A percentile compares a stretch with the other conserved stretches of the same genome.
These are phyloP conservation scores for Hygrophila difformis DNA, from an alignment of 257 asterid species.

Conservation along the genomic window DNA sequence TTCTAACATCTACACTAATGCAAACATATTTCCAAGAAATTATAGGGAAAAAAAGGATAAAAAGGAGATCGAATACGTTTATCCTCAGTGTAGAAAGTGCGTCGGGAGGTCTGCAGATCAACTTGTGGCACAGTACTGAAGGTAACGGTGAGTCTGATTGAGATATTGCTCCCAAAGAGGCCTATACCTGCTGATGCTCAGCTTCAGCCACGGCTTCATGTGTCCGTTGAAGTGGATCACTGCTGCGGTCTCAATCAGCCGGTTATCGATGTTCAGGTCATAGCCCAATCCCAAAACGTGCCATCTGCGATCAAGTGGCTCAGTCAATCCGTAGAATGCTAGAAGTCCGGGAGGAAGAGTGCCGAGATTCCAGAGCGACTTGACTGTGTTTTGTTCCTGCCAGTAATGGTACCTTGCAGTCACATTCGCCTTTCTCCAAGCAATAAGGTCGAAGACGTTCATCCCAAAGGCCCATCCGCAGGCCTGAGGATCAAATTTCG, in stretches of 20 bases:
- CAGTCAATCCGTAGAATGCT: conserved; percentile 58
- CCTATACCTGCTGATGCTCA: conserved; percentile 56
- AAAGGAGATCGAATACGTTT: conserved; percentile 13
- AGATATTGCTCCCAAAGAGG: conserved; percentile 55
- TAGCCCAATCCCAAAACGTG: conserved; percentile 65
- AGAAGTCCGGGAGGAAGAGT: conserved; percentile 67
- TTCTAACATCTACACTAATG: conserved; percentile 19
- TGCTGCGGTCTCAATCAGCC: conserved; percentile 62
- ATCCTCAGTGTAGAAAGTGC: conserved; percentile 17
- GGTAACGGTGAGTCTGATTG: conserved; percentile 41
- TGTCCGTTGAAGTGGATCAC: conserved; percentile 71
- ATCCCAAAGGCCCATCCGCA: conserved; percentile 86
- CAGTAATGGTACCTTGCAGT: conserved; percentile 57
- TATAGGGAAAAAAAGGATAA: not conserved
- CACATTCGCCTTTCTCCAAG: conserved; percentile 63
- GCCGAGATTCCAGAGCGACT: conserved; percentile 61
- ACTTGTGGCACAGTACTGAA: conserved; percentile 43
- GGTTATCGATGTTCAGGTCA: conserved; percentile 47
- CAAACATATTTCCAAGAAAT: conserved; percentile 14
- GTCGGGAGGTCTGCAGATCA: conserved; percentile 20
- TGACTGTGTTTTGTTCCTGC: conserved; percentile 45
- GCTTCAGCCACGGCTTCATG: conserved; percentile 73
- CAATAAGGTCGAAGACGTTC: conserved; percentile 61
- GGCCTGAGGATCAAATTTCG: conserved; percentile 68
- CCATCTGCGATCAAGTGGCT: conserved; percentile 80